Evolutionary conservation across 106 monocot species (phyloP).

Genomic region (Allium fistulosum): DNA sequence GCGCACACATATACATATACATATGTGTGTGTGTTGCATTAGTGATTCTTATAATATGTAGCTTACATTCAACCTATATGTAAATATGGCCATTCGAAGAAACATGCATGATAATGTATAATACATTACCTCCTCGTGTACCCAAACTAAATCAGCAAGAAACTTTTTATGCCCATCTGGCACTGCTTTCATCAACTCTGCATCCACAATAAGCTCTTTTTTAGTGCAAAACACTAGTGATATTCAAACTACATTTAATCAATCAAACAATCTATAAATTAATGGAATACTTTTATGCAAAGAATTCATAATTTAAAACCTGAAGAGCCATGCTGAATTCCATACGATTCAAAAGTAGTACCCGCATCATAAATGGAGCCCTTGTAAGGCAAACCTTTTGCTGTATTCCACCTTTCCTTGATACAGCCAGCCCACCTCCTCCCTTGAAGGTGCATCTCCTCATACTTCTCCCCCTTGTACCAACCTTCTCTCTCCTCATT

Average conservation of each 20-base stretch:
- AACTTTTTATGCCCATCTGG: slow-evolving; percentile 82
- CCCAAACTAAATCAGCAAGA: slow-evolving; percentile 67
- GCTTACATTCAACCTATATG: too few species aligned
- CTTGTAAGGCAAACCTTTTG: slow-evolving; percentile 56
- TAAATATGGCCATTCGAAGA: too few species aligned
- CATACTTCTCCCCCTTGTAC: slow-evolving; percentile 71
- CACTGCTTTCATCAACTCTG: slow-evolving; percentile 69
- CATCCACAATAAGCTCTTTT: background rate
- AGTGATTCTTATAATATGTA: too few species aligned
- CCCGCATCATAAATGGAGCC: slow-evolving; percentile 84
- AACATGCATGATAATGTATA: too few species aligned
- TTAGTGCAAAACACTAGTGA: too few species aligned
- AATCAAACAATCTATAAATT: background rate
- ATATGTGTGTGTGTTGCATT: too few species aligned
- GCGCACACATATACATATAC: too few species aligned
- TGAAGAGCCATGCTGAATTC: slow-evolving; percentile 77
- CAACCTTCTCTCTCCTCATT: slow-evolving; percentile 86
- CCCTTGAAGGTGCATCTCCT: slow-evolving; percentile 87
- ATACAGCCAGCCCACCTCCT: slow-evolving; percentile 85
- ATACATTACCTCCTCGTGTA: slow-evolving; percentile 96
- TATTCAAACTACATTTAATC: background rate
- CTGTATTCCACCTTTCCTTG: slow-evolving; percentile 45
- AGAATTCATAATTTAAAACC: slow-evolving; percentile 19
- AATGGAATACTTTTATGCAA: too few species aligned
- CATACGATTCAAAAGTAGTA: slow-evolving; percentile 86